phyloP scores from a whole-genome alignment of 2,329 filamentous ascomycete species.

The Magnaporthales sp. region DNA sequence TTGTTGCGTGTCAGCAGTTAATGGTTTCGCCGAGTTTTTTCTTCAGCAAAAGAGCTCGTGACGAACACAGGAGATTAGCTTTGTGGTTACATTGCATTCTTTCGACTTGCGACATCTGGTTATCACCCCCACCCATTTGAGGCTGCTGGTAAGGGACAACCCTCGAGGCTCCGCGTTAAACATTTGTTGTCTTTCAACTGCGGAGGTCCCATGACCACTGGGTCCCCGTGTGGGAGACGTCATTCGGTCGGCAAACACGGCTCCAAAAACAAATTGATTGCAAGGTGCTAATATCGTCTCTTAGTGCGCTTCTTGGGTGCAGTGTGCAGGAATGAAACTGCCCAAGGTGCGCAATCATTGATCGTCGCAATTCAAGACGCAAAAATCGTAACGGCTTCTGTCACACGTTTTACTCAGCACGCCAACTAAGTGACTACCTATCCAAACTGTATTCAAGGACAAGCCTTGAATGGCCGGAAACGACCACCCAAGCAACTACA shows the following conservation, averaged over 20 bases:
- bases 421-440: background rate
- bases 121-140: background rate
- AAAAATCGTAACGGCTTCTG: background rate
- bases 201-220: background rate
- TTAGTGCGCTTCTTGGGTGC: background rate
- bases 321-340: too few species aligned
- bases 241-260: background rate
- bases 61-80: background rate
- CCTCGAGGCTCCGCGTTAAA: background rate
- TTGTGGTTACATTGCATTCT: background rate
- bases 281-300: background rate
- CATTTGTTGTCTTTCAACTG: background rate
- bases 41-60: background rate
- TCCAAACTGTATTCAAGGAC: background rate
- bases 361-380: too few species aligned
- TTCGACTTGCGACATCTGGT: background rate
- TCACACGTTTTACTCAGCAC: background rate
- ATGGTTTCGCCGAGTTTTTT: background rate
- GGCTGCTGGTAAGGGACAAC: background rate
- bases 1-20: too few species aligned
- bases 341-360: too few species aligned
- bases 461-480: background rate
- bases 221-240: background rate
- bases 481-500: background rate
- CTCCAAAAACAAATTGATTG: background rate